Conservation (phyloP, 208 protist genomes). For the Hexamita inflata region DNA sequence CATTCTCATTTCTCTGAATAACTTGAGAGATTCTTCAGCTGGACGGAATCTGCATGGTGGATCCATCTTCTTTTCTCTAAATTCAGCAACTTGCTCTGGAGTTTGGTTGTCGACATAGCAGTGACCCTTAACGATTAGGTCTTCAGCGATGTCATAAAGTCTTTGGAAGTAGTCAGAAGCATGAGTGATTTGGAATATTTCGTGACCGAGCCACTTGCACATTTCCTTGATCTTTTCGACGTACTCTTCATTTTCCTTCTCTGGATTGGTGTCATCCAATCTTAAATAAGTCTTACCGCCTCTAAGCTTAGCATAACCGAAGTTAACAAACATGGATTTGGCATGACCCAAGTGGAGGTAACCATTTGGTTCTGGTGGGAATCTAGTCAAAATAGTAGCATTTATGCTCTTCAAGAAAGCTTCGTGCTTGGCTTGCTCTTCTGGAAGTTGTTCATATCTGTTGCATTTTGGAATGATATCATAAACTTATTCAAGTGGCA, state of each 20-base stretch:
- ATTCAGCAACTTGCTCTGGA: conserved; percentile 68
- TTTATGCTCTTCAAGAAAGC: conserved; percentile 1
- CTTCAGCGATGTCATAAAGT: conserved; percentile 83
- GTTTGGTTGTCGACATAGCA: conserved; percentile 90
- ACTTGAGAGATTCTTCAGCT: conserved; percentile 66
- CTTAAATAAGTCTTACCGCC: conserved; percentile 72
- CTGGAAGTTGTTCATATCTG: not conserved
- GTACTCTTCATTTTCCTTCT: conserved; percentile 84
- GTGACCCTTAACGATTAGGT: conserved; percentile 74
- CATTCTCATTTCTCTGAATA: conserved; percentile 73
- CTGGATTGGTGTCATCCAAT: conserved; percentile 97
- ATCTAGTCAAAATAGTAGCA: conserved; percentile 27
- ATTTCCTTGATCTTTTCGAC: conserved; percentile 73
- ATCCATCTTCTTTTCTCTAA: conserved; percentile 41
- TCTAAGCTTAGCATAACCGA: conserved; percentile 72
- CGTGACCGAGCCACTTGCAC: conserved; percentile 60
- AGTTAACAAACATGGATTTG: conserved; percentile 97
- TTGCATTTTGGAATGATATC: not conserved
- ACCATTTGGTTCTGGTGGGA: conserved; percentile 54
- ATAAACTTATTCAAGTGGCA: not conserved
- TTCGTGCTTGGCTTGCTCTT: not conserved
- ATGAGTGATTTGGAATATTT: conserved; percentile 67
- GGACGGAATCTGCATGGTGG: conserved; percentile 67
- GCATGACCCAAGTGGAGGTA: conserved; percentile 96
- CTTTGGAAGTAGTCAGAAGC: conserved; percentile 94